Evolutionary conservation across 208 protist species (phyloP).

Genomic region (Entamoeba dispar): DNA sequence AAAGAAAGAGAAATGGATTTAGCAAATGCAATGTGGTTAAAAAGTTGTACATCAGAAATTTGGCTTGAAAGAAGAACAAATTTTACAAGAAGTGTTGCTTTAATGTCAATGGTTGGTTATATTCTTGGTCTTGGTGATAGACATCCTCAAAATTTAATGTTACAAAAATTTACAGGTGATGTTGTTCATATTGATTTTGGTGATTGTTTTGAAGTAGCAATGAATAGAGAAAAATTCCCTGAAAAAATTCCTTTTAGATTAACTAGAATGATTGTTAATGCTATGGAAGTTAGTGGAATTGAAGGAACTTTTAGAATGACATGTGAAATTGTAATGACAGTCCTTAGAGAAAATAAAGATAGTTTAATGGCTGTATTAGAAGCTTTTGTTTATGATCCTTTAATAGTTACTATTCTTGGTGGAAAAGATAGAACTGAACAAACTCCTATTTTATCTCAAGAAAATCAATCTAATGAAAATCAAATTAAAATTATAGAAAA

Average conservation of each 20-base stretch:
- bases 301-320: slow-evolving; percentile 88
- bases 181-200: slow-evolving; percentile 99
- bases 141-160: slow-evolving; percentile 97
- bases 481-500: slow-evolving; percentile 20
- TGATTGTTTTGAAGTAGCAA: slow-evolving; percentile 97
- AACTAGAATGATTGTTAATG: slow-evolving; percentile 85
- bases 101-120: slow-evolving; percentile 81
- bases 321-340: slow-evolving; percentile 81
- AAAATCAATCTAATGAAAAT: neutral
- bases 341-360: slow-evolving; percentile 88
- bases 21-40: slow-evolving; percentile 78
- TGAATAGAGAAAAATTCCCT: slow-evolving; percentile 83
- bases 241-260: slow-evolving; percentile 98
- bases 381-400: slow-evolving; percentile 97
- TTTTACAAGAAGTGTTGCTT: slow-evolving; percentile 86
- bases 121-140: slow-evolving; percentile 71
- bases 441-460: neutral
- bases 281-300: slow-evolving; percentile 88
- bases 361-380: slow-evolving; percentile 93
- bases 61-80: slow-evolving; percentile 88
- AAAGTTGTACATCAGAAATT: slow-evolving; percentile 69
- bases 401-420: slow-evolving; percentile 83
- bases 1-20: slow-evolving; percentile 20
- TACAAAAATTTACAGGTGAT: slow-evolving; percentile 78
- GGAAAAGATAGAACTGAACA: neutral